phyloP scores from a whole-genome alignment of 1,284 basidiomycete species.

The Pseudozyma hubeiensis region DNA sequence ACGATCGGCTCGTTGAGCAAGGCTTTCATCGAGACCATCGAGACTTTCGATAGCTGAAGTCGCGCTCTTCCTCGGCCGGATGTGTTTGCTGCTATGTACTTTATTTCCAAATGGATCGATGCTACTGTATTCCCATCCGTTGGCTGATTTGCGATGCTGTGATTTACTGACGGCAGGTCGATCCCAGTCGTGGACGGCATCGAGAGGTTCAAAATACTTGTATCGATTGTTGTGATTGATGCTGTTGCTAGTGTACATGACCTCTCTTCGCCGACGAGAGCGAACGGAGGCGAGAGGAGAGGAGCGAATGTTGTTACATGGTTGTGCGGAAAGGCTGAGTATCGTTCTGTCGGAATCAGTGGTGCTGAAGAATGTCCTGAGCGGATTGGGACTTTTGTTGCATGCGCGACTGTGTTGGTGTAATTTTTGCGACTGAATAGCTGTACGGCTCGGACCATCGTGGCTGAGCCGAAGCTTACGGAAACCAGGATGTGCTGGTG shows the following conservation, averaged over 20 bases:
- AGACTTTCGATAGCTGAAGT: conserved; percentile 45
- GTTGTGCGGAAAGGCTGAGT: not conserved
- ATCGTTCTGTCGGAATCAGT: not conserved
- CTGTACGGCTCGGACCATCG: not conserved
- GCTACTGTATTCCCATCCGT: no score
- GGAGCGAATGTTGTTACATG: not conserved
- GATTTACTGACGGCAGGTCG: not conserved
- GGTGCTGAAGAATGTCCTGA: not conserved
- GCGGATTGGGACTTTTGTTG: not conserved
- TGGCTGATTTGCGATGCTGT: not conserved
- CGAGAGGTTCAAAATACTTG: not conserved
- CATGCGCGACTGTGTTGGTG: no score
- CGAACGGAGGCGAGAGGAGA: not conserved
- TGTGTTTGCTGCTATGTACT: not conserved
- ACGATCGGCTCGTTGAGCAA: conserved; percentile 49
- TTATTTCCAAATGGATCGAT: not conserved
- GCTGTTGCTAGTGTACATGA: conserved; percentile 14
- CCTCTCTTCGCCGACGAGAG: not conserved
- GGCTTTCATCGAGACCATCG: conserved; percentile 51
- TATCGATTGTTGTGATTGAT: not conserved
- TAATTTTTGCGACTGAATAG: not conserved
- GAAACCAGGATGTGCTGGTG: not conserved
- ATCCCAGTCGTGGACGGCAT: no score
- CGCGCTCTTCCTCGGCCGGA: not conserved
- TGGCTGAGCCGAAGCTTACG: no score